Evolutionary conservation across 495 filamentous ascomycete species (phyloP), one percentile per base, ranked within the genome.

Genomic region (Aspergillus diversus): DNA sequence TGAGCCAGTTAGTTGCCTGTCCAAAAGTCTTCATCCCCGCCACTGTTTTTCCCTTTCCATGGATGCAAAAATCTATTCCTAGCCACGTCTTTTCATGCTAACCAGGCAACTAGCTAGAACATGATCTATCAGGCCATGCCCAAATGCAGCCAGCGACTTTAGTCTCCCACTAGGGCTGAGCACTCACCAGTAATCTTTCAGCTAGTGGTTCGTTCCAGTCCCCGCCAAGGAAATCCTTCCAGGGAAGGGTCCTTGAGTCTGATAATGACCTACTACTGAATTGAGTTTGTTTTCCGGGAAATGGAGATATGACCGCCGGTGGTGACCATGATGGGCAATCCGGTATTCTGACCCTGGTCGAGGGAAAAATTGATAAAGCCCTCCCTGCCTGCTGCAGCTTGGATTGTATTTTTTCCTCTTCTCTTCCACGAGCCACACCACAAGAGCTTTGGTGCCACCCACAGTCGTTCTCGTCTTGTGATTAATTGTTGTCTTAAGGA

Each of bases 41-140:
- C 32, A 39, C 57, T 52, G 46, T 31, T 33, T 60, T 54, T 54
- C n/a, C 16, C 46, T 21, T 31, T 50, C 57, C 48, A 52, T 53
- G 46, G 54, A 31, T 12, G 39, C 16, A 32, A 16, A 33, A n/a
- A 49, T 57, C 47, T 21, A 50, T 57, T 51, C 53, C 34, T 57
- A 34, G 53, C 60, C 60, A 63, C 60, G 53, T 52, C 11, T 51
- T 31, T 42, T 43, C 39, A 43, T 51, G 43, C 60, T 57, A 57
- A 63, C 54, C 60, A 57, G 60, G 32, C 48, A 54, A 63, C 53
- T 63, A 54, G 52, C 43, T 63, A 54, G 60, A 63, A 63, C 60
- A 51, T 63, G 60, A 63, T 50, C 60, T 63, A 63, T 63, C 60
- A 63, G 60, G n/a, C 53, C 60, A 47, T 39, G 43, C 46, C 34